Base-by-base conservation (phyloP, 2,329 filamentous ascomycete species). In the Stagonosporopsis vannaccii region DNA sequence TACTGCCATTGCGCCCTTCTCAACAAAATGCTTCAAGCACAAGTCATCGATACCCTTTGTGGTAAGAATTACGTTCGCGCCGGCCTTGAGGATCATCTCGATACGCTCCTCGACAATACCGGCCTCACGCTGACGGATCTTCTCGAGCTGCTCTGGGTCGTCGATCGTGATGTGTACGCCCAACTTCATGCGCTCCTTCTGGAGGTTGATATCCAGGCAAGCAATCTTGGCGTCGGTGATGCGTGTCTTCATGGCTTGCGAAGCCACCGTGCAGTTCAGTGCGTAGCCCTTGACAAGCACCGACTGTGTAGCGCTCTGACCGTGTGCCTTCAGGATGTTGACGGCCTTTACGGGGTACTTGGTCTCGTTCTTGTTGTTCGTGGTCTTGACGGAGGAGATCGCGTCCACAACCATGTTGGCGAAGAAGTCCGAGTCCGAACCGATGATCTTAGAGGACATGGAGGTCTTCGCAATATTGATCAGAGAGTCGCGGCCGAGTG, bases 281-380 rank as follows among this genome's bases (percentile, higher is more conserved):
- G 95, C 95, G 76, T 99, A 99, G 52, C 95, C 95, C 82, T 96
- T 96, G 73, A 99, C 89, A 43, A 99, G 82, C 22, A 96, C 79
- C 11, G 93, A 97, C 80, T 99, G 95, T 36, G 87, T 85, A 19
- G 88, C 86, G 71, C 91, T 92, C 85, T 98, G 97, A 73, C 95
- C 95, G 76, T 99, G 95, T 33, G 95, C 95, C 82, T 99, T 99
- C 65, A 99, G 88, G 60, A 99, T 92, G 78, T 99, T 99, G 77
- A 99, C 95, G 19, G 95, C 95, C 84, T 99, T 99, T 72, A 99
- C 95, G 4, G 95, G 95, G 79, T 98, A 99, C 81, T 97, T 99
- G 76, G 86, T 81, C 80, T 99, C 95, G 78, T 86, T 89, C 79
- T 89, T 89, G 81, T 90, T 92, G 81, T 97, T 97, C 58, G 90